Evolutionary conservation across 345 rosid species (phyloP), one percentile per base, ranked within the genome.

Genomic region (Rhizophora mangle): DNA sequence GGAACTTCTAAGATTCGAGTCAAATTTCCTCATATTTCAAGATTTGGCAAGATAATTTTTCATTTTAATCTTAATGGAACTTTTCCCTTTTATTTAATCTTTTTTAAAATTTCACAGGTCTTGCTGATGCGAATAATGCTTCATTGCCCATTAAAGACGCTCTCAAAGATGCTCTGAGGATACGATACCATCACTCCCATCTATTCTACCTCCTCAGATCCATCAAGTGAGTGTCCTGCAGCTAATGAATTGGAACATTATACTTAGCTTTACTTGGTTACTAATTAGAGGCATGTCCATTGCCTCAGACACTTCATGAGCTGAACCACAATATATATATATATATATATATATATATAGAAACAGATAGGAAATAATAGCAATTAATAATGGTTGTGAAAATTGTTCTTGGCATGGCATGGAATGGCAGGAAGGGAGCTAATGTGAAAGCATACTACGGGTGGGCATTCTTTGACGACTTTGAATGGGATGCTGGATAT

Each of bases 401-500:
- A 54, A 1, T 53, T 53, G 58, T 20, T 8, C 2, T 51, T 51
- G 55, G 18, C 7, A n/a, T 19, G 55, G 21, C n/a, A 51, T 19
- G 55, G 21, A 31, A 31, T 20, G 3, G 67, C 78, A 85, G 82
- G 79, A 86, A 81, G 9, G 88, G 89, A 63, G 85, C 73, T 1
- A 70, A 84, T n/a, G 87, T 88, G 49, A 83, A 74, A 70, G 87
- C 85, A 26, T 90, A 88, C 63, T 83, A 68, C 7, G 72, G 68
- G 49, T 90, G 93, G 96, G 75, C 87, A 27, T 82, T 90, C 60
- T 39, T 84, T 6, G 92, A 87, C 67, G 80, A 88, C 72, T 88
- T 87, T 2, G 89, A 85, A 57, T 88, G 93, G 93, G 53, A 56
- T 63, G 71, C 68, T 3, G 92, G 96, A 43, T 90, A 80, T 63